Percentiles rank a stretch among this genome's conserved stretches.
Conservation (phyloP, 805 yeast genomes). For the Cyberlindnera veronae region DNA sequence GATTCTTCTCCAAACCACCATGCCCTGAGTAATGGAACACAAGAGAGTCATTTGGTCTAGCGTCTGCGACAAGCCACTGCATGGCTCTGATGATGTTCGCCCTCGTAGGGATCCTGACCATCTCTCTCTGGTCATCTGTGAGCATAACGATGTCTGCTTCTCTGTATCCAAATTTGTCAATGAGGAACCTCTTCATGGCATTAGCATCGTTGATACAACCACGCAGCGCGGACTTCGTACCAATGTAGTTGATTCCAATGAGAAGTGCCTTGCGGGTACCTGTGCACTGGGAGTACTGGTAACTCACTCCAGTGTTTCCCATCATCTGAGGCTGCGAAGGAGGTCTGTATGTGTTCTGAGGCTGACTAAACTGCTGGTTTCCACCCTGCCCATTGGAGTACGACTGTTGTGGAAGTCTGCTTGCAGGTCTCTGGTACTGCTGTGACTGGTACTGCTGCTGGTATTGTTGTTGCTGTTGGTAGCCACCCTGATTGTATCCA, state of each 20-base stretch:
- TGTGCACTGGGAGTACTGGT: constrained; percentile 53
- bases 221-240: constrained; percentile 48
- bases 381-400: not conserved
- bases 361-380: constrained; percentile 14
- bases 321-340: constrained; percentile 18
- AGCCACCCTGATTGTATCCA: not conserved
- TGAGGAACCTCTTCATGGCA: constrained; percentile 41
- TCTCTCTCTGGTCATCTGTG: constrained; percentile 42
- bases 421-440: not conserved
- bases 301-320: constrained; percentile 21
- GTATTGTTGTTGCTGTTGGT: not conserved
- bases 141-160: constrained; percentile 43
- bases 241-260: constrained; percentile 67
- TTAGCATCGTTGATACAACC: constrained; percentile 72
- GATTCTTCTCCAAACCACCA: constrained; percentile 63
- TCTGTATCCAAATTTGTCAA: constrained; percentile 22
- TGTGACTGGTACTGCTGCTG: not conserved
- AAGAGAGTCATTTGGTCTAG: constrained; percentile 56
- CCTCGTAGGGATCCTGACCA: constrained; percentile 47
- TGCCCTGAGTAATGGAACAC: constrained; percentile 77
- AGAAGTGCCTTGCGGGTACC: constrained; percentile 65
- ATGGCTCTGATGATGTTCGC: constrained; percentile 66
- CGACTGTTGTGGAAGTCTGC: not conserved
- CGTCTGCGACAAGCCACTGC: constrained; percentile 70
- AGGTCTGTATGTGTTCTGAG: constrained; percentile 16